A percentile compares a stretch with the other conserved stretches of the same genome.
Evolutionary conservation across 768 basidiomycete species (phyloP).

Genomic region (Suillus alpinus): DNA sequence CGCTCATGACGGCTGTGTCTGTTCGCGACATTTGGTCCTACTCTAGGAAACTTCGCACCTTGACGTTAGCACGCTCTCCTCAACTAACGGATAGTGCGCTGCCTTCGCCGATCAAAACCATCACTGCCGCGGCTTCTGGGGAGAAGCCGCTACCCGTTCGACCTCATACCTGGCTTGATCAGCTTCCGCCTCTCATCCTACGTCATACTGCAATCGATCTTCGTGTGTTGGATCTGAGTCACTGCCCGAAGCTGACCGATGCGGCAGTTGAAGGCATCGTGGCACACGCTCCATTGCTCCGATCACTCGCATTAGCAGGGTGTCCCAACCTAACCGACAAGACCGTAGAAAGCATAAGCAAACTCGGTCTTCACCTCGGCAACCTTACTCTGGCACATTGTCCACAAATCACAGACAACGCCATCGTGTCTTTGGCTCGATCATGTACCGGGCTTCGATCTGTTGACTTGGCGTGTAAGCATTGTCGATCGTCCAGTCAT

Average conservation of each 20-base stretch:
- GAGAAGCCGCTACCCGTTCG: constrained; percentile 52
- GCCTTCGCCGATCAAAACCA: constrained; percentile 46
- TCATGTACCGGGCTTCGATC: constrained; percentile 72
- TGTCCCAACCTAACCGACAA: constrained; percentile 74
- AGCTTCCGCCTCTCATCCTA: constrained; percentile 60
- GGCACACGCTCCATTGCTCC: constrained; percentile 70
- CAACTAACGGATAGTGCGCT: constrained; percentile 79
- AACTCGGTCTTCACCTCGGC: constrained; percentile 74
- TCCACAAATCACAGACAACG: constrained; percentile 74
- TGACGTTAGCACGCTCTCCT: constrained; percentile 77
- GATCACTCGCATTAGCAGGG: constrained; percentile 73
- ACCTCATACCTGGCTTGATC: constrained; percentile 59
- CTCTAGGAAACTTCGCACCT: constrained; percentile 69
- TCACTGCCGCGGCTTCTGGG: constrained; percentile 20
- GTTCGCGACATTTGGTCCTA: constrained; percentile 81
- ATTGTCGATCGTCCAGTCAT: constrained; percentile 16
- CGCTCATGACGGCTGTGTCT: constrained; percentile 62
- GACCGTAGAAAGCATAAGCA: constrained; percentile 63
- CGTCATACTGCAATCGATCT: constrained; percentile 69
- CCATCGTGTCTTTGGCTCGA: constrained; percentile 64
- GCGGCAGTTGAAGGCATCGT: constrained; percentile 73
- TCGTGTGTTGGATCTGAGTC: constrained; percentile 74
- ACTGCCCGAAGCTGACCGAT: constrained; percentile 70
- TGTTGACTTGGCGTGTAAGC: constrained; percentile 84
- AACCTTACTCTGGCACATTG: constrained; percentile 81